Evolutionary conservation across 371 early-diverging fungal species (phyloP), one percentile per base, ranked within the genome.

Genomic region (Circinella minor): DNA sequence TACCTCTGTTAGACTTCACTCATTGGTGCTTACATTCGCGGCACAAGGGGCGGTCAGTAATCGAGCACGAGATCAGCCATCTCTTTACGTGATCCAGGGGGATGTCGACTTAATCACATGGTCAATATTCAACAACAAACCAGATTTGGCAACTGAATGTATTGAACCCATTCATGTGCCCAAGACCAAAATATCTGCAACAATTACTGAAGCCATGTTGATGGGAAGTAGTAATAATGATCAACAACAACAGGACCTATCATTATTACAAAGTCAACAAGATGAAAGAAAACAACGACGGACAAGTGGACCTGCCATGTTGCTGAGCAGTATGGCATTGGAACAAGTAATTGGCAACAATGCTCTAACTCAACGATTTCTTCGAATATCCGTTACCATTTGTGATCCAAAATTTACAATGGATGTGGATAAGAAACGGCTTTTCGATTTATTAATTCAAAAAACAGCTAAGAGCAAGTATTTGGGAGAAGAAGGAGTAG

Each of bases 51-150:
- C 27, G 14, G 57, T 27, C 14, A 49, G 20, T 55, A 59, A 49
- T 18, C 55, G 63, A 14, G 11, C 63, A 36, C 68, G 65, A 36
- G 38, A 71, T 8, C 61, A 43, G 8, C 72, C 74, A n/a, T 71
- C 76, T 8, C 69, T 67, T 10, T 74, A 74, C 51, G 70, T 69
- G 27, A 20, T 77, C 14, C 74, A 74, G 36, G 71, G 68, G 27
- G 54, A 61, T 36, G 18, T 74, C 0, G 73, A 74, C 11, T 38
- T 63, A 13, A 66, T 66, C 37, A 63, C 65, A 13, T 73, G 72
- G 68, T 67, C 74, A 13, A 43, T 77, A 14, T 71, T 68, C 27
- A 68, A 79, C 49, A 48, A 70, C 13, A 62, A 65, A 49, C 69
- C 59, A 4, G 65, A 73, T 3, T 51, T 68, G 34, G 70, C 70